A percentile compares a stretch with the other conserved stretches of the same genome.
Conservation (phyloP, 192 early-diverging fungal species). For the Backusella morwellensis region DNA sequence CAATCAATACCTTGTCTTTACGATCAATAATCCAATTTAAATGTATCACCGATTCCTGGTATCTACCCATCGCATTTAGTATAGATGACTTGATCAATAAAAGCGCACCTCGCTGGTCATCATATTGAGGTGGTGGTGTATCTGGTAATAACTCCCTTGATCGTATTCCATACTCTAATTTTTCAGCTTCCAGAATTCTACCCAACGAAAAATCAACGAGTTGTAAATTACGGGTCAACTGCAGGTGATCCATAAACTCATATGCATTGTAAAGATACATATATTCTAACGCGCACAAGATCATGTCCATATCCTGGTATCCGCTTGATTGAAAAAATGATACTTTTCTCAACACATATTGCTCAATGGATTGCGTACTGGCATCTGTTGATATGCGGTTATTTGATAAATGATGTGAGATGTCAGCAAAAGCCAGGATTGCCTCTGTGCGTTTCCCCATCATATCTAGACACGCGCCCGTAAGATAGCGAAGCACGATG, state of each 20-base stretch:
- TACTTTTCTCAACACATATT: constrained; percentile 47
- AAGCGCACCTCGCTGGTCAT: constrained; percentile 42
- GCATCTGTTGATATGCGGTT: constrained; percentile 37
- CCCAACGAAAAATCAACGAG: constrained; percentile 18
- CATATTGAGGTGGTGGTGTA: constrained; percentile 30
- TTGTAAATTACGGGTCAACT: constrained; percentile 19
- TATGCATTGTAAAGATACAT: constrained; percentile 52
- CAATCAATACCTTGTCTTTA: constrained; percentile 36
- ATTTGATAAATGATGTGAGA: constrained; percentile 41
- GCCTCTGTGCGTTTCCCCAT: constrained; percentile 71
- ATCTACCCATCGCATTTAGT: constrained; percentile 41
- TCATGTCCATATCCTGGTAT: constrained; percentile 42
- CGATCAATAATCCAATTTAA: constrained; percentile 52
- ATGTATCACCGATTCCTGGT: constrained; percentile 39
- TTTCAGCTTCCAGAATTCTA: constrained; percentile 28
- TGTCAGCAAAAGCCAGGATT: constrained; percentile 57
- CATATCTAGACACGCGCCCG: constrained; percentile 44
- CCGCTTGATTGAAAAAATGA: constrained; percentile 40
- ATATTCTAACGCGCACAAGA: constrained; percentile 44
- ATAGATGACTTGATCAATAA: constrained; percentile 48
- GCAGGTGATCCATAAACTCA: constrained; percentile 39
- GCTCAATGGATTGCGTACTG: constrained; percentile 41
- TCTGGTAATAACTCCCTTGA: constrained; percentile 30
- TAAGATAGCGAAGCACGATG: constrained; percentile 47
- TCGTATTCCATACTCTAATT: constrained; percentile 32